phyloP scores from a whole-genome alignment of 768 basidiomycete species.

The Mycena capillaripes region DNA sequence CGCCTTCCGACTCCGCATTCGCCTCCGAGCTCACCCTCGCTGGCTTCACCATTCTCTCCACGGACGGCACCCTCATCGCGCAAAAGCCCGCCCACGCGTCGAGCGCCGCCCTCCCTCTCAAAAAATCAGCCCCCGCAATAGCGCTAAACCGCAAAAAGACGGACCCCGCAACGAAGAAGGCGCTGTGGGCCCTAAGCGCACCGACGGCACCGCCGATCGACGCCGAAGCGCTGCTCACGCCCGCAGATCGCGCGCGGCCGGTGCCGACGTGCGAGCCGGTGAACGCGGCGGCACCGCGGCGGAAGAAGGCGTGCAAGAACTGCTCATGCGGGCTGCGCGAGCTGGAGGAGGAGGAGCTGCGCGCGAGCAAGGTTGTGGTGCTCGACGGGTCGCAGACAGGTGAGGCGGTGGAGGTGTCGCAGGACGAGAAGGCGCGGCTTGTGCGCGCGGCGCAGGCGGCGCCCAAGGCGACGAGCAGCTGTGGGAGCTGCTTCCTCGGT shows the following conservation, averaged over 20 bases:
- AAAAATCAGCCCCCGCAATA: conserved; percentile 57
- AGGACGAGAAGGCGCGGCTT: conserved; percentile 76
- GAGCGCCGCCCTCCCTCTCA: conserved; percentile 58
- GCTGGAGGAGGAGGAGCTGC: conserved; percentile 87
- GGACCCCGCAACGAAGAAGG: conserved; percentile 85
- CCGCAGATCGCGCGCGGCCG: conserved; percentile 85
- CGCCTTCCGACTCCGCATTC: conserved; percentile 53
- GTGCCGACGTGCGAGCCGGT: conserved; percentile 83
- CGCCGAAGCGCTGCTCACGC: conserved; percentile 85
- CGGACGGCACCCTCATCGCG: conserved; percentile 66
- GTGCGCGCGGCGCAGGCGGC: conserved; percentile 76
- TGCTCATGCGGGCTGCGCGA: conserved; percentile 98
- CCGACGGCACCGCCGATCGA: conserved; percentile 84
- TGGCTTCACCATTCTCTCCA: conserved; percentile 74
- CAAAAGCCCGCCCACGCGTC: conserved; percentile 74
- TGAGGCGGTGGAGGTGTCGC: conserved; percentile 67
- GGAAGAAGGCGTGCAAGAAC: conserved; percentile 95
- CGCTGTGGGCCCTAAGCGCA: conserved; percentile 86
- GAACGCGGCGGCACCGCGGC: conserved; percentile 63
- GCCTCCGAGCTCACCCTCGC: conserved; percentile 72
- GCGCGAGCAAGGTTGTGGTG: conserved; percentile 72
- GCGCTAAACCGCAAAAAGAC: conserved; percentile 67
- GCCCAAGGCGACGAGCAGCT: conserved; percentile 94
- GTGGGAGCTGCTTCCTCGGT: conserved; percentile 97
- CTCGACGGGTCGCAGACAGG: conserved; percentile 76